Evolutionary conservation across 192 early-diverging fungal species (phyloP).

Genomic region (Coemansia sp.): DNA sequence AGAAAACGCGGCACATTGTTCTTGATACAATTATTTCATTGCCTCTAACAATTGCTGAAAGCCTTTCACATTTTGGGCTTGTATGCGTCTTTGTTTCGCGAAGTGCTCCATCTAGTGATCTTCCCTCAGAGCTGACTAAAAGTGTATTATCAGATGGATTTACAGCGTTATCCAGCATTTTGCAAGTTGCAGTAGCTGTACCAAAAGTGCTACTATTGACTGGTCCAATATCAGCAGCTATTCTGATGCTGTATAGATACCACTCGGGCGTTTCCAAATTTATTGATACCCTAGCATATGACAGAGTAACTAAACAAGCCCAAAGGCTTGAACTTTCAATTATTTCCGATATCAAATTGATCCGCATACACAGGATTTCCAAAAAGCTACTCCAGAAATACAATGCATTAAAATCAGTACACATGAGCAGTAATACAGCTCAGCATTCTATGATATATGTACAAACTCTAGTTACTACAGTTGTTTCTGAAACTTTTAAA

Average conservation of each 20-base stretch:
- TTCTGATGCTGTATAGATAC: background rate
- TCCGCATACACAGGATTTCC: background rate
- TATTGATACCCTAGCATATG: too few species aligned
- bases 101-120: too few species aligned
- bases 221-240: background rate
- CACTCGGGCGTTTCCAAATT: background rate
- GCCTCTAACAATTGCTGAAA: constrained; percentile 16
- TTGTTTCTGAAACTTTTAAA: background rate
- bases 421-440: too few species aligned
- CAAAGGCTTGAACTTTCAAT: too few species aligned
- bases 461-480: background rate
- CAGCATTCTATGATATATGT: background rate
- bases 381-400: background rate
- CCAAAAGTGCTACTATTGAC: background rate
- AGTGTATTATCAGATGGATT: background rate
- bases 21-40: constrained; percentile 7
- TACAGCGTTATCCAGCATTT: background rate
- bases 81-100: background rate
- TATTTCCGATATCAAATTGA: too few species aligned
- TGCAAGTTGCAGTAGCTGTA: background rate
- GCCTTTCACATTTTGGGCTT: background rate
- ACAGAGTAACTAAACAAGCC: too few species aligned
- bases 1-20: background rate
- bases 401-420: background rate
- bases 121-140: too few species aligned